Evolutionary conservation across 1,284 basidiomycete genomes (phyloP).

Genomic region (Fomitopsis pinicola): DNA sequence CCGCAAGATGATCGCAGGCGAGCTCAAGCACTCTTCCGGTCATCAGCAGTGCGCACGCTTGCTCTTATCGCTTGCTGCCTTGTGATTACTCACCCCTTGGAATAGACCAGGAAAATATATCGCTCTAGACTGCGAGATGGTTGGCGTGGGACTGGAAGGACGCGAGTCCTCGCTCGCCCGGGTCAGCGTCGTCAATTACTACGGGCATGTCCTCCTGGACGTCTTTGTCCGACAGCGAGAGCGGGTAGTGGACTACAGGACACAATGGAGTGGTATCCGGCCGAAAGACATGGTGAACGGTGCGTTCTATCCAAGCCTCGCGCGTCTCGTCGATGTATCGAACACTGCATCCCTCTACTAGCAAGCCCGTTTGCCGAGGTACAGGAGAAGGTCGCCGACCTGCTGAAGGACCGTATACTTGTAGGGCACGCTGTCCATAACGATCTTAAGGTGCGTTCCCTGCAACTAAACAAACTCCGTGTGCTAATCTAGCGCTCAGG

Average conservation of each 20-base stretch:
- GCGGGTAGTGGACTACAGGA: constrained; percentile 91
- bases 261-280: constrained; percentile 87
- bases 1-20: constrained; percentile 49
- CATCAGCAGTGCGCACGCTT: constrained; percentile 42
- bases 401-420: constrained; percentile 81
- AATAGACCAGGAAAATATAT: constrained; percentile 73
- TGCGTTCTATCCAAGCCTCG: constrained; percentile 23
- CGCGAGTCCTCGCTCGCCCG: constrained; percentile 83
- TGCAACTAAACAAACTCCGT: neutral
- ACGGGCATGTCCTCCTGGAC: constrained; percentile 81
- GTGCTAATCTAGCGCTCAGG: constrained; percentile 38
- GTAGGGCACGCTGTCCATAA: constrained; percentile 94
- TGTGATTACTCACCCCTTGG: neutral
- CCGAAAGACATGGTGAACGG: constrained; percentile 72
- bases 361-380: constrained; percentile 81
- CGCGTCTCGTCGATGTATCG: neutral
- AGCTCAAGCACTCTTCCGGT: constrained; percentile 33
- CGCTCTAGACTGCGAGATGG: constrained; percentile 97
- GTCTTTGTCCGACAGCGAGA: constrained; percentile 87
- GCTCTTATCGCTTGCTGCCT: neutral
- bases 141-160: constrained; percentile 85
- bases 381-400: constrained; percentile 74
- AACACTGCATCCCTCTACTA: constrained; percentile 18
- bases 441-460: constrained; percentile 70
- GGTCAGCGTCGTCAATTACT: constrained; percentile 89